Evolutionary conservation across 306 rosid genomes (phyloP).

Genomic region (Crotalaria pallida): DNA sequence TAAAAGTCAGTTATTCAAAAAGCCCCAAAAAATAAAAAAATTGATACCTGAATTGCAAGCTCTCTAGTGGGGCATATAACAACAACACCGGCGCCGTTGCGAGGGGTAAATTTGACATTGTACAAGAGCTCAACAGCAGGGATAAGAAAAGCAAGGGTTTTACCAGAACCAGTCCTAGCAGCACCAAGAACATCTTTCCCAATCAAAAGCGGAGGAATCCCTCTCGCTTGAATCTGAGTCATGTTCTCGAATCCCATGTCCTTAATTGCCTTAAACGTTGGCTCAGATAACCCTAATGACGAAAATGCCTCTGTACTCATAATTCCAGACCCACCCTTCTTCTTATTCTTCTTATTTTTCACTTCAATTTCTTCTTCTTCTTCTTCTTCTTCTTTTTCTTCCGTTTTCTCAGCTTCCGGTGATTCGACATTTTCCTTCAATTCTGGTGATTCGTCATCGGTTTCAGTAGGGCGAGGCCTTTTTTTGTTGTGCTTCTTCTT

Average conservation of each 20-base stretch:
- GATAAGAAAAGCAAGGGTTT: constrained; percentile 85
- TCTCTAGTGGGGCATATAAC: constrained; percentile 93
- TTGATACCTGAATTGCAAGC: constrained; percentile 89
- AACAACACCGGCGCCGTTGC: constrained; percentile 76
- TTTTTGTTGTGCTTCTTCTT: constrained; percentile 44
- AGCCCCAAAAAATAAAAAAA: too few species aligned
- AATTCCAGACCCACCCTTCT: constrained; percentile 52
- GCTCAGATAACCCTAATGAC: constrained; percentile 53
- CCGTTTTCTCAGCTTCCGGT: neutral
- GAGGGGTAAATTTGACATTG: constrained; percentile 51
- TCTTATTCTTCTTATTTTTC: constrained; percentile 37
- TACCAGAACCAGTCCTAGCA: constrained; percentile 97
- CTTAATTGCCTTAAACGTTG: constrained; percentile 50
- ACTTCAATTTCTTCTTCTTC: neutral
- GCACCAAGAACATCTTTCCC: constrained; percentile 96
- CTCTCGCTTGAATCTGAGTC: constrained; percentile 91
- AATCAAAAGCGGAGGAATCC: constrained; percentile 61
- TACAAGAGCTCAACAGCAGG: constrained; percentile 87
- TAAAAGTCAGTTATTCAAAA: too few species aligned
- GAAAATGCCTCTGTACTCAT: constrained; percentile 56
- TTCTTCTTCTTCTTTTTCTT: constrained; percentile 6
- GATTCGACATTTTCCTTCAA: constrained; percentile 17
- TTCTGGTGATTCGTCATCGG: constrained; percentile 2
- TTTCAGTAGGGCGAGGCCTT: constrained; percentile 25
- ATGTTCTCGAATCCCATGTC: constrained; percentile 58